Evolutionary conservation across 805 yeast genomes (phyloP), one percentile per base, ranked within the genome.

Genomic region (Kuraishia ogatae): DNA sequence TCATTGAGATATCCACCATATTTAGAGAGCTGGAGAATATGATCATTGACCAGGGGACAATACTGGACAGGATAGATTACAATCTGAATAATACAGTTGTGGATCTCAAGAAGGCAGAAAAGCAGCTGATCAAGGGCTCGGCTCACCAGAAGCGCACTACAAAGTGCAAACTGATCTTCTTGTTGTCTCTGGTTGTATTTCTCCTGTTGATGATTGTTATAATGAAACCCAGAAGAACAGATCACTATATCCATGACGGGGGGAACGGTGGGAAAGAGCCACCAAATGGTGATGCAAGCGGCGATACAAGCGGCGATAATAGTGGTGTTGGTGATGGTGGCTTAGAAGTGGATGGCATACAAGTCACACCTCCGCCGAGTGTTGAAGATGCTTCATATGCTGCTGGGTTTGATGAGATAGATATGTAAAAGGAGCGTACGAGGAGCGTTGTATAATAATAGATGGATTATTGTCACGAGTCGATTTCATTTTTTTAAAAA

Each of bases 31-130:
- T 94, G 80, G 97, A 96, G 64, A 82, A 84, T 46, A 76, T 94
- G 78, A 89, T 94, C 49, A 87, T 94, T 55, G 98, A 94, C 64
- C 99, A 94, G 70, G 99, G 99, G 1, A 89, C 97, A 0, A 79
- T 94, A 50, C 76, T 94, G 57, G 99, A 94, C 70, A 75, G 97
- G 61, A 93, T 94, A 55, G 99, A 93, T 69, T 94, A 93, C 68
- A 94, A 94, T 66, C 72, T 94, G 57, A 87, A 86, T 58, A 84
- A 83, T 57, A 86, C 96, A n/a, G 85, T 82, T 1, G 81, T 81
- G 39, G 87, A 90, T 60, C 79, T 93, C 57, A 82, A 84, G 63
- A 78, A 77, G 46, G 94, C 97, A 0, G 89, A 88, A 57, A 81
- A 82, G 58, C 94, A 94, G 70, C 73, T 94, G 58, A 74, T 78